Evolutionary conservation across 306 rosid species (phyloP).

Genomic region (Vigna trinervia): DNA sequence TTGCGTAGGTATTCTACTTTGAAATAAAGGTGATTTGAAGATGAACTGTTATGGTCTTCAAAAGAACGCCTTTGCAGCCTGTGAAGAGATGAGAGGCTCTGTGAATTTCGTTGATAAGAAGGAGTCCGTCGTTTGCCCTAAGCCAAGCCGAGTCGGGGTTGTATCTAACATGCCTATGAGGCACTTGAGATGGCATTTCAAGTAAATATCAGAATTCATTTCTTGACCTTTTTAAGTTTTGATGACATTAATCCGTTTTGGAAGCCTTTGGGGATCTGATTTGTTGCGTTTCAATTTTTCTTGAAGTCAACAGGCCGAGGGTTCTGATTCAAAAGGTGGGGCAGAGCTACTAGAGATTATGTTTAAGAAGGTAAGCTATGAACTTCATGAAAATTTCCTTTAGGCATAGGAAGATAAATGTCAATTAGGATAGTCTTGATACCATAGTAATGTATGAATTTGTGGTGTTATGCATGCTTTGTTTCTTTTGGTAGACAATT

Average conservation of each 20-base stretch:
- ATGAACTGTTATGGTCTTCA: constrained; percentile 75
- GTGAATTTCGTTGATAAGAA: constrained; percentile 58
- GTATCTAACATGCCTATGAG: constrained; percentile 52
- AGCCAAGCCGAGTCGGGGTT: constrained; percentile 79
- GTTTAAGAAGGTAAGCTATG: constrained; percentile 63
- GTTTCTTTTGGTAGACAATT: background rate
- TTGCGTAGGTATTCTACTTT: constrained; percentile 71
- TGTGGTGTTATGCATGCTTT: background rate
- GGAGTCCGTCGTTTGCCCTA: constrained; percentile 78
- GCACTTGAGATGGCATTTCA: constrained; percentile 69
- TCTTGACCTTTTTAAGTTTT: constrained; percentile 11
- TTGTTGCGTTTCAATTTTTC: constrained; percentile 18
- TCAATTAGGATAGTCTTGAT: background rate
- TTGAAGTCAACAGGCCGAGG: constrained; percentile 54
- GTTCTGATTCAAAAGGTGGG: constrained; percentile 80
- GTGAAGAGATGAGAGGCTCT: constrained; percentile 68
- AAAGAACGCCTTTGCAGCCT: constrained; percentile 75
- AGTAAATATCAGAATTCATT: constrained; percentile 43
- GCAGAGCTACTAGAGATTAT: constrained; percentile 81
- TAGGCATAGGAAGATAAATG: background rate
- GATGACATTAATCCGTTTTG: constrained; percentile 22
- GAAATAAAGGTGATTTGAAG: constrained; percentile 47
- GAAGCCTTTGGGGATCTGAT: constrained; percentile 28
- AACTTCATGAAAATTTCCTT: background rate
- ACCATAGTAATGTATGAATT: background rate